These are phyloP conservation scores for Corinectria fuckeliana DNA, from an alignment of 2,329 filamentous ascomycete genomes.

Conservation along the genomic window DNA sequence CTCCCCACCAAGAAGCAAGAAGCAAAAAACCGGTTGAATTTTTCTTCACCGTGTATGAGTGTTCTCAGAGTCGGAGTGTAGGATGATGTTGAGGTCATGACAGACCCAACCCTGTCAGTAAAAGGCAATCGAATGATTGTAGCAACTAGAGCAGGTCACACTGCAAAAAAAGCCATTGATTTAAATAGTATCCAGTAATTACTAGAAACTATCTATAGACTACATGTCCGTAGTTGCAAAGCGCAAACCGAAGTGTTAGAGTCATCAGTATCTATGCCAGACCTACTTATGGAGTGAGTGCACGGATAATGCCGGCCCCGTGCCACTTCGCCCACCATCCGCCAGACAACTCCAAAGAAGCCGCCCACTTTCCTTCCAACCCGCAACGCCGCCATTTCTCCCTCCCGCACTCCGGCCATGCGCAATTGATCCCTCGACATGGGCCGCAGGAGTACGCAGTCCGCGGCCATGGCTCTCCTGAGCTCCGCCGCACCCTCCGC, in stretches of 20 bases:
- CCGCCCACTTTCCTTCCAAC: slow-evolving; percentile 11
- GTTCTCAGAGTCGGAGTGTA: no score
- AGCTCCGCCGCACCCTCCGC: slow-evolving; percentile 28
- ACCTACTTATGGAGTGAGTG: no score
- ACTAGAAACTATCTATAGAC: no score
- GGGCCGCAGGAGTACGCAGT: slow-evolving; percentile 38
- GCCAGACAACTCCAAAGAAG: not conserved
- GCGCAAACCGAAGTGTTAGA: not conserved
- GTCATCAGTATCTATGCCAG: not conserved
- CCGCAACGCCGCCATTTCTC: not conserved
- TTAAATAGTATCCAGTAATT: no score
- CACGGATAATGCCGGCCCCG: not conserved
- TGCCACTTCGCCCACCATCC: not conserved
- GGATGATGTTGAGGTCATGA: no score
- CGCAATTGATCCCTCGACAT: slow-evolving; percentile 40
- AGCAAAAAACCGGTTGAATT: not conserved
- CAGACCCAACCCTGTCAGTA: no score
- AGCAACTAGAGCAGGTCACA: no score
- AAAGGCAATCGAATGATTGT: no score
- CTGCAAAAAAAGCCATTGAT: no score
- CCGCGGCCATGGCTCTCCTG: slow-evolving; percentile 37
- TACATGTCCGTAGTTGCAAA: not conserved
- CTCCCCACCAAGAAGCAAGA: slow-evolving; percentile 18
- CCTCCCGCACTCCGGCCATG: slow-evolving; percentile 29
- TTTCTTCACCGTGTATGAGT: not conserved